Base-by-base conservation (phyloP, 805 yeast species). In the Kluyveromyces wickerhamii region DNA sequence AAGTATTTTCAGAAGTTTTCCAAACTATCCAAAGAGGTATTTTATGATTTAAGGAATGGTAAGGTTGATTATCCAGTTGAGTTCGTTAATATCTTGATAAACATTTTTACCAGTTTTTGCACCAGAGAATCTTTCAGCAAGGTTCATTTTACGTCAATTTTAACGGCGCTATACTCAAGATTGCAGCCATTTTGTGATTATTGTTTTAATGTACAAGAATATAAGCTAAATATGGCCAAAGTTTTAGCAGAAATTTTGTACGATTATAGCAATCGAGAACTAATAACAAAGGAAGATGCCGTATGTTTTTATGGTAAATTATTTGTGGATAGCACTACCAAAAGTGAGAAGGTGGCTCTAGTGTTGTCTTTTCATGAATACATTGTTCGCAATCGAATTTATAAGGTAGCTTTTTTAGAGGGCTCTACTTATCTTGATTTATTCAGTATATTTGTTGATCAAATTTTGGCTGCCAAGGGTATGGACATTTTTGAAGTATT, bases 311-410 rank as follows among this genome's bases (percentile, higher is more conserved):
- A 53, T 35, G 43, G 44, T 6, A 50, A 41, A 16, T 18, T 49
- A 3, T 52, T 50, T 34, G 15, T 35, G 3, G 35, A 44, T 20
- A 32, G 48, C 3, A 27, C 34, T 3, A 38, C 51, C 3, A 47
- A 56, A 29, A 57, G 50, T 37, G 38, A 45, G 6, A 43, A 58
- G 44, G 38, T 52, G 2, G 64, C 63, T 2, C 44, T 62, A 13
- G 49, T 65, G 23, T 62, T 63, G 38, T 60, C 70, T 0, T 39
- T 65, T 8, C 40, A 54, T 11, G 65, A 66, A 27, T 65, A 53
- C 32, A 36, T 51, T 4, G 47, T 52, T 4, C 38, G 62, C n/a
- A 52, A 48, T 31, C 38, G 50, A 11, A 43, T 52, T 1, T 36
- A 42, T 6, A 54, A 60, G 31, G 42, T 38, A 9, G 44, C 49